Conservation (phyloP, 805 yeast genomes). For the Lachancea dasiensis region DNA sequence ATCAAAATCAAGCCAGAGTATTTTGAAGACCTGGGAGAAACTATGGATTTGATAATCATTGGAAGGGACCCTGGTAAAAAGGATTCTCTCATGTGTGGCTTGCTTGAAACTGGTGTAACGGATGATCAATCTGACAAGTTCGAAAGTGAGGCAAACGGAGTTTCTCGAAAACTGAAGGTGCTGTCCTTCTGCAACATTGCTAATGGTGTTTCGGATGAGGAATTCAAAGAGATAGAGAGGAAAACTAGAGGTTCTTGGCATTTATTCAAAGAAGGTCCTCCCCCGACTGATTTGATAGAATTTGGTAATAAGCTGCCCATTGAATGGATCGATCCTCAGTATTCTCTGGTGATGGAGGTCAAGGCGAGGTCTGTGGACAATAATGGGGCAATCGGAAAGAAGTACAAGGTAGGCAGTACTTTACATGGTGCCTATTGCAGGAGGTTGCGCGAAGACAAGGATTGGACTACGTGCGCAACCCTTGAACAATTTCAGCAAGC, state of each 20-base stretch:
- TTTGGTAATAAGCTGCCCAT: constrained; percentile 62
- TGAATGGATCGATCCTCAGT: constrained; percentile 73
- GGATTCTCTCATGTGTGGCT: constrained; percentile 64
- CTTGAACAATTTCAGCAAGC: constrained; percentile 45
- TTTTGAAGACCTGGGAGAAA: constrained; percentile 78
- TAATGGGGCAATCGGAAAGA: constrained; percentile 36
- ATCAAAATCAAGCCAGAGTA: constrained; percentile 89
- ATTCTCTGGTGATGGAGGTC: constrained; percentile 74
- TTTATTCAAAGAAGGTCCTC: constrained; percentile 33
- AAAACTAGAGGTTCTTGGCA: constrained; percentile 60
- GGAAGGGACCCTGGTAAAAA: constrained; percentile 76
- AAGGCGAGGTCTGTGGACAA: constrained; percentile 70
- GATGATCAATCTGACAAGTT: neutral
- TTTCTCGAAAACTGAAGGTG: constrained; percentile 31
- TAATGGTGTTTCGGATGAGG: constrained; percentile 69
- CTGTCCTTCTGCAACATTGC: constrained; percentile 74
- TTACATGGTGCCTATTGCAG: constrained; percentile 72
- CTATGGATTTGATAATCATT: constrained; percentile 69
- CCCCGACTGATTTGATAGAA: constrained; percentile 38
- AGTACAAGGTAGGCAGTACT: constrained; percentile 62
- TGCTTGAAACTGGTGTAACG: constrained; percentile 43
- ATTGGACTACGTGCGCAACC: constrained; percentile 48
- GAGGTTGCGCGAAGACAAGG: constrained; percentile 62
- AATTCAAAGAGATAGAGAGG: constrained; percentile 52
- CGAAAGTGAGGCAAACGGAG: constrained; percentile 8